phyloP scores from a whole-genome alignment of 2,329 filamentous ascomycete species.

The Cadophora sp. region DNA sequence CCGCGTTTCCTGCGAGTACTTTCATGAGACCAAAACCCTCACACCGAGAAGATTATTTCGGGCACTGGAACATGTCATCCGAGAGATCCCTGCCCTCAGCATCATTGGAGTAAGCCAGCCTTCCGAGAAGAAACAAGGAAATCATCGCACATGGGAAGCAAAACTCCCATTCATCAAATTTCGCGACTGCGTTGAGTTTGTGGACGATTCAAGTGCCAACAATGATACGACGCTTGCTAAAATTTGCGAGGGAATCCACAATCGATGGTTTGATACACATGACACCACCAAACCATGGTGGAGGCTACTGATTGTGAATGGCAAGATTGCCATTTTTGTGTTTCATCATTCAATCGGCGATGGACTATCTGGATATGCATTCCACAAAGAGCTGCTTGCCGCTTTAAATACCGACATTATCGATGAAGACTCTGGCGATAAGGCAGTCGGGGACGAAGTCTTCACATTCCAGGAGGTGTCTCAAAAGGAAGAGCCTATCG shows the following conservation, averaged over 20 bases:
- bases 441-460: background rate
- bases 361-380: constrained; percentile 28
- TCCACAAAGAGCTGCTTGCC: constrained; percentile 28
- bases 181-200: constrained; percentile 27
- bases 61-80: constrained; percentile 25
- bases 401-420: constrained; percentile 19
- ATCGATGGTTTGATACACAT: constrained; percentile 31
- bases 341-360: constrained; percentile 29
- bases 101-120: constrained; percentile 23
- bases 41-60: constrained; percentile 14
- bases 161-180: constrained; percentile 20
- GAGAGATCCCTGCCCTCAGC: constrained; percentile 26
- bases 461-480: background rate
- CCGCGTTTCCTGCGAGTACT: constrained; percentile 24
- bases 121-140: constrained; percentile 21
- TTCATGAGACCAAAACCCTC: constrained; percentile 13
- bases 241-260: constrained; percentile 25
- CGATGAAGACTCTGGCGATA: background rate
- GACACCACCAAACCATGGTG: constrained; percentile 29
- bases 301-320: constrained; percentile 26
- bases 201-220: constrained; percentile 9
- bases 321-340: constrained; percentile 19
- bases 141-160: constrained; percentile 29
- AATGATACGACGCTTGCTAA: constrained; percentile 6
- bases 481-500: constrained; percentile 8